Percentiles rank a stretch among this genome's conserved stretches.
Evolutionary conservation across 2,329 filamentous ascomycete species (phyloP).

Genomic region (Microdochium paspali): DNA sequence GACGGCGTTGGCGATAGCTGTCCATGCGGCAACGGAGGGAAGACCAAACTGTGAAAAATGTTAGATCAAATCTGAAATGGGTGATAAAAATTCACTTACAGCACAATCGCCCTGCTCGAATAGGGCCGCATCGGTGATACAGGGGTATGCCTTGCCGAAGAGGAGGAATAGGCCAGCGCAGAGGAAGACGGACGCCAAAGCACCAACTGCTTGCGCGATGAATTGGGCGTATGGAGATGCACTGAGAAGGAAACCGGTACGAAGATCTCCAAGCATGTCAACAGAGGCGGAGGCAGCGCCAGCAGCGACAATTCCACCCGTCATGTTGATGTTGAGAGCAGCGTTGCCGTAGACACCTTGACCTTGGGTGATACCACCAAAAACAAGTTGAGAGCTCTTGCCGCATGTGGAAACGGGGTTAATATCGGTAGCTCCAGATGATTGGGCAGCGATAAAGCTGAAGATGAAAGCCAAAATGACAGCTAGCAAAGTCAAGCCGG

Average conservation of each 20-base stretch:
- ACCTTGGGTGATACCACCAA: slow-evolving; percentile 37
- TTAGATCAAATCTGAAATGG: no score
- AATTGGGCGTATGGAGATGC: slow-evolving; percentile 28
- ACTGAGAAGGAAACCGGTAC: slow-evolving; percentile 38
- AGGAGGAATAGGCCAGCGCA: neutral
- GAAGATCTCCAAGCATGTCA: slow-evolving; percentile 35
- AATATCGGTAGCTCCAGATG: slow-evolving; percentile 33
- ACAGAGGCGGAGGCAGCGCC: slow-evolving; percentile 15
- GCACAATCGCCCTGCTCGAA: neutral
- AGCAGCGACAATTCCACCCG: slow-evolving; percentile 25
- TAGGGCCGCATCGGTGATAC: neutral
- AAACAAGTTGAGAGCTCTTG: slow-evolving; percentile 41
- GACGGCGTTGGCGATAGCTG: neutral
- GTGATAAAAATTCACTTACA: no score
- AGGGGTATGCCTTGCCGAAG: neutral
- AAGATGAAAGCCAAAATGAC: slow-evolving; percentile 47
- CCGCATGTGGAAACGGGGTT: slow-evolving; percentile 39
- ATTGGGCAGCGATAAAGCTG: slow-evolving; percentile 14
- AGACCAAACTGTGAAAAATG: neutral
- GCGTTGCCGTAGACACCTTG: slow-evolving; percentile 27
- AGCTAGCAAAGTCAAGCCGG: slow-evolving; percentile 44
- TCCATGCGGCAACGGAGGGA: neutral
- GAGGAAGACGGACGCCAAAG: neutral
- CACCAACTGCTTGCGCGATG: neutral
- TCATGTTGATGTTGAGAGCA: slow-evolving; percentile 38